Conservation (phyloP, 305 asterid species). For the Stenogyne calaminthoides region DNA sequence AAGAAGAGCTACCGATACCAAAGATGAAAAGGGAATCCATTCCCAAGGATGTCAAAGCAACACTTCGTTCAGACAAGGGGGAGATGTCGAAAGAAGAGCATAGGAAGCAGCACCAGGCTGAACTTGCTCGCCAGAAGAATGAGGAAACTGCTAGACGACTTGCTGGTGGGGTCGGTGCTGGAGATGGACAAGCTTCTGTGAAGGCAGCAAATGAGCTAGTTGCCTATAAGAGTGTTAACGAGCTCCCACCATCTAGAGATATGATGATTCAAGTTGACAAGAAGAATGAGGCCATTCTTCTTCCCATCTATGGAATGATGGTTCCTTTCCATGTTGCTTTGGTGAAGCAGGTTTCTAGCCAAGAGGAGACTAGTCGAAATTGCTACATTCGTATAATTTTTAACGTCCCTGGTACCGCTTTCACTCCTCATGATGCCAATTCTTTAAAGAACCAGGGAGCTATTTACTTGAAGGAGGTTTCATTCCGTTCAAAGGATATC, state of each 20-base stretch:
- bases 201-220: constrained; percentile 53
- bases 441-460: constrained; percentile 59
- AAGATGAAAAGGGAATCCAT: constrained; percentile 35
- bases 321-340: constrained; percentile 81
- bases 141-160: constrained; percentile 77
- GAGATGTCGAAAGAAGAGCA: constrained; percentile 68
- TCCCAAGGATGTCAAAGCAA: constrained; percentile 50
- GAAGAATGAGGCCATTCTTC: constrained; percentile 70
- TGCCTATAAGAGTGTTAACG: constrained; percentile 69
- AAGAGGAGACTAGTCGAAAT: constrained; percentile 68
- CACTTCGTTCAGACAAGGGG: constrained; percentile 67
- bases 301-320: constrained; percentile 71
- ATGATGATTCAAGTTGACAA: constrained; percentile 81
- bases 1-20: constrained; percentile 41
- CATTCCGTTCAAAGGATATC: constrained; percentile 75
- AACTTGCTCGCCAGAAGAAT: constrained; percentile 70
- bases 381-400: constrained; percentile 73
- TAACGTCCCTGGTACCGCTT: constrained; percentile 81
- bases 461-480: constrained; percentile 65
- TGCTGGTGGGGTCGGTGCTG: constrained; percentile 50
- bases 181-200: constrained; percentile 35
- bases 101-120: constrained; percentile 72
- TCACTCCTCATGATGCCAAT: constrained; percentile 63
- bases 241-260: constrained; percentile 66
- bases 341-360: constrained; percentile 72